Evolutionary conservation across 176 grass and related monocot species (phyloP), one percentile per base, ranked within the genome.

Genomic region (Eragrostis curvula): DNA sequence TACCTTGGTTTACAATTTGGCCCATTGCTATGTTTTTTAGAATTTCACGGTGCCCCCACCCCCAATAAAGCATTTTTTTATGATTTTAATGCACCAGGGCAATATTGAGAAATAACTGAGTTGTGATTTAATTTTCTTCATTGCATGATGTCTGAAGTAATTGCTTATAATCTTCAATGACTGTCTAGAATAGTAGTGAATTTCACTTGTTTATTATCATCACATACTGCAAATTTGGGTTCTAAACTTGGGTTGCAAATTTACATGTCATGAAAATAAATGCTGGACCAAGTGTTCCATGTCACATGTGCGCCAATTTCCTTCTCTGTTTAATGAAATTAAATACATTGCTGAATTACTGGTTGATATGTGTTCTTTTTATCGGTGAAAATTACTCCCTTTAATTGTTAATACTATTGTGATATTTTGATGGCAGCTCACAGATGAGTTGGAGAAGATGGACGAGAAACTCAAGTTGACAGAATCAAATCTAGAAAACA

Each of bases 391-490:
- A 78, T 78, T 82, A 49, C 48, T 71, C 70, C 8, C 40, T 58
- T 48, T 62, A 17, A 12, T 60, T 68, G n/a, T 56, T 82, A 74
- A 73, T 78, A 86, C 44, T 27, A 70, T 81, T 87, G 57, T 28
- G 11, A 28, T 27, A 5, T 86, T 89, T 67, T 85, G 44, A 56
- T 85, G 49, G 63, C 90, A 99, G 97, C 93, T 96, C 45, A 96
- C 97, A 40, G 97, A 99, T 79, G 97, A 99, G 73, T 60, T 96
- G 80, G 91, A 82, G 74, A 99, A 73, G 83, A 73, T 94, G 72
- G 89, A 92, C 9, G 93, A 87, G 80, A 99, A 96, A 67, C 91
- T 99, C 61, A 93, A 99, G 77, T 76, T 96, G 42, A 94, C 91
- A 21, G 97, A 99, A 77, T 96, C 78, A 74, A 83, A 88, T 64